Conservation (phyloP, 306 rosid species). For the Fagus sylvatica region DNA sequence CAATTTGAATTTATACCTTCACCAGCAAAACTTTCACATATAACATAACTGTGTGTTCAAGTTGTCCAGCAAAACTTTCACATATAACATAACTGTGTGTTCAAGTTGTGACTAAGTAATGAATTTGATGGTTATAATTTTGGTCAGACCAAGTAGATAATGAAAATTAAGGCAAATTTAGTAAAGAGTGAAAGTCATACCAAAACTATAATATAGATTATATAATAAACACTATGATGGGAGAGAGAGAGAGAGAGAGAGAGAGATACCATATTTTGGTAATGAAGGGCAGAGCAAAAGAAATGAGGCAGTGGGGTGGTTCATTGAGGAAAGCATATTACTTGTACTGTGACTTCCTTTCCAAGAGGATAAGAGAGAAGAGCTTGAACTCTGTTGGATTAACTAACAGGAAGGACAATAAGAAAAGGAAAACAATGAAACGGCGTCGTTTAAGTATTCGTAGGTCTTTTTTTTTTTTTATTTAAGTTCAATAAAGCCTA, state of each 20-base stretch:
- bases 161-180: background rate
- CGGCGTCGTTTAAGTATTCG: slow-evolving; percentile 5
- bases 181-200: background rate
- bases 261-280: slow-evolving; percentile 36
- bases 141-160: background rate
- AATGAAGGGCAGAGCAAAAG: slow-evolving; percentile 22
- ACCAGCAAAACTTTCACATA: no score
- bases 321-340: slow-evolving; percentile 37
- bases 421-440: background rate
- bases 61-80: no score
- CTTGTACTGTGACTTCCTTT: background rate
- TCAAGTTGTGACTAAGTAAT: background rate
- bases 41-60: no score
- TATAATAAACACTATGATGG: background rate
- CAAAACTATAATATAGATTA: background rate
- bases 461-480: no score
- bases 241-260: no score
- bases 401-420: background rate
- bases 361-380: background rate
- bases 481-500: no score
- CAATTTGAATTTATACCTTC: no score
- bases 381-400: no score
- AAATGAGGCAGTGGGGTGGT: no score
- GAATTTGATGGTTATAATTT: background rate
- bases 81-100: no score